Base-by-base conservation (phyloP, 1,139 yeast species). In the Wickerhamomyces sp. region DNA sequence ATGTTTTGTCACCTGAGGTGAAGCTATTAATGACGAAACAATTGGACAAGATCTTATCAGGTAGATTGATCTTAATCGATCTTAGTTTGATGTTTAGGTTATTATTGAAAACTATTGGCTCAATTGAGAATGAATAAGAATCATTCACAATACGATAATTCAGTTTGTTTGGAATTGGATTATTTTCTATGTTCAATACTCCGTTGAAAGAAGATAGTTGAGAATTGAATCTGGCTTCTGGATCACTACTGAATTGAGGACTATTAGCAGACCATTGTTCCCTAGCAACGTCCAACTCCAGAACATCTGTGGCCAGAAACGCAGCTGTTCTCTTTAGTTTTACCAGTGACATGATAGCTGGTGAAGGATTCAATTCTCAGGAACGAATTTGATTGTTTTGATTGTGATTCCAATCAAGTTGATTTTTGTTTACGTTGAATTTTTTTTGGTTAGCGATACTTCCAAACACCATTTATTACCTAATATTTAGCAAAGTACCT, bases 21-120 rank as follows among this genome's bases (percentile, higher is more conserved):
- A 49, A 44, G 29, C 55, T 50, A 36, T 46, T 53, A 32, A 45
- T 50, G 32, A 42, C 48, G 37, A 47, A 46, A 40, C 63, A 60
- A 23, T 54, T 46, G 3, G 55, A 27, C 44, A 50, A 47, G 30
- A 62, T 50, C 32, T 43, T 41, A 47, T 61, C 63, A 9, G 64
- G 63, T 15, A 61, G 45, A 41, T 57, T 56, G 37, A 61, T 48
- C 44, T 51, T 54, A 30, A 60, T 43, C n/a, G 43, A 41, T 35
- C 54, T 52, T 4, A 55, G 31, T 3, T 47, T 39, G 27, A 53
- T 39, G 26, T 47, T 48, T 18, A 55, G 36, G 42, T 48, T 50
- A 42, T 58, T 55, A 31, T 57, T 58, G 31, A 57, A 43, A 2
- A 46, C 48, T 32, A 57, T 26, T 23, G 65, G 64, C 1, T 49